phyloP scores from a whole-genome alignment of 2,329 filamentous ascomycete genomes.

The Penicillium thymicola region DNA sequence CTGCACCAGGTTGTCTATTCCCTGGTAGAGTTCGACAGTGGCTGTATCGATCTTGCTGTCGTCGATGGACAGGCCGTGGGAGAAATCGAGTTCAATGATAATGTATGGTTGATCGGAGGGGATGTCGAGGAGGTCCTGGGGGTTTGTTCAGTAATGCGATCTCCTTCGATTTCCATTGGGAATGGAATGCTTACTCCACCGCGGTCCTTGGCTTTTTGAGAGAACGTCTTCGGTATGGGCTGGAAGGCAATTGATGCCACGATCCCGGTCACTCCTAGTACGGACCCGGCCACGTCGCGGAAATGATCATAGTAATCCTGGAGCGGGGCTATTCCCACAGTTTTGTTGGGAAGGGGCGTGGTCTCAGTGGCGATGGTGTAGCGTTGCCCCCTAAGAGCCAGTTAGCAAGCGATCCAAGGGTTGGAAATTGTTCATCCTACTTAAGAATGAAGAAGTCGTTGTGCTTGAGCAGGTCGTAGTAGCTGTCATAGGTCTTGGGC shows the following conservation, averaged over 20 bases:
- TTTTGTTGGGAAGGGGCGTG: constrained; percentile 34
- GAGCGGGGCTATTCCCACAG: constrained; percentile 30
- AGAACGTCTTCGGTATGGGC: constrained; percentile 35
- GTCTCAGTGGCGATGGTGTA: constrained; percentile 43
- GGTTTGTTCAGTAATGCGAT: not conserved
- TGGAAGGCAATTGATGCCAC: constrained; percentile 38
- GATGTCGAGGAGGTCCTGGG: constrained; percentile 41
- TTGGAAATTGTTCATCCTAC: constrained; percentile 7
- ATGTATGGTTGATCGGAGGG: constrained; percentile 43
- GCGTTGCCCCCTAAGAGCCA: constrained; percentile 32
- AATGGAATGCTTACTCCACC: constrained; percentile 35
- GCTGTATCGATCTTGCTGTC: constrained; percentile 39
- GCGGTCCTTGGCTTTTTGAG: constrained; percentile 32
- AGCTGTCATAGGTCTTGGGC: constrained; percentile 47
- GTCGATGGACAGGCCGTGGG: constrained; percentile 36
- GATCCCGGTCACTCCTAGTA: constrained; percentile 27
- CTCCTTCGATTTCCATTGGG: not conserved
- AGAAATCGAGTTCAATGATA: constrained; percentile 47
- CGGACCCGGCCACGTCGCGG: constrained; percentile 28
- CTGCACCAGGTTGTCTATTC: constrained; percentile 34
- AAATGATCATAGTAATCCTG: constrained; percentile 35
- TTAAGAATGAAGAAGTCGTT: constrained; percentile 43
- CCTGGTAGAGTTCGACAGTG: constrained; percentile 38
- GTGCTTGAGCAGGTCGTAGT: constrained; percentile 44
- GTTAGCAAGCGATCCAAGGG: not conserved